phyloP scores from a whole-genome alignment of 2,329 filamentous ascomycete genomes.

The Nannizzia gypsea region DNA sequence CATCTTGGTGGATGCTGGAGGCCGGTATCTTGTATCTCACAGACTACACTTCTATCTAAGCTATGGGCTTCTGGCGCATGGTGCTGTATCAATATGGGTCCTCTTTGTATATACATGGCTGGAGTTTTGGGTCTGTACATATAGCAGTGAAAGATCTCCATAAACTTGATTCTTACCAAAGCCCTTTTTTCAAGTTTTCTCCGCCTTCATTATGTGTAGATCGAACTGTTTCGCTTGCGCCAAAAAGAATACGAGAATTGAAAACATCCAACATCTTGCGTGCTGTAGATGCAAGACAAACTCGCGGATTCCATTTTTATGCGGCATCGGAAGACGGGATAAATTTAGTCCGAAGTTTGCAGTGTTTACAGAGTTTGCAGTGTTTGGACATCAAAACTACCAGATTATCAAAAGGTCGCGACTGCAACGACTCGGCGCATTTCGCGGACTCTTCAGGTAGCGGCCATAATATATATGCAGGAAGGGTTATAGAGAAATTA shows the following conservation, averaged over 20 bases:
- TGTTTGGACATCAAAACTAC: not conserved
- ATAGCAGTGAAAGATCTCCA: not conserved
- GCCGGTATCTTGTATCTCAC: not conserved
- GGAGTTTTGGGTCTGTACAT: not conserved
- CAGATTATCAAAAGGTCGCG: not conserved
- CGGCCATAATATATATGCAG: not conserved
- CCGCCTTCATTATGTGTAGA: no score
- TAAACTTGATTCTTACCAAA: no score
- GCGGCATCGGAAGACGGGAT: no score
- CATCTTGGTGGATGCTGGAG: conserved; percentile 27
- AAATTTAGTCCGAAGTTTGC: not conserved
- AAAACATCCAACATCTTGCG: no score
- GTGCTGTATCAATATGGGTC: not conserved
- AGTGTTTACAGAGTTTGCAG: not conserved
- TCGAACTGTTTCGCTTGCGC: no score
- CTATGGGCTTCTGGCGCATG: not conserved
- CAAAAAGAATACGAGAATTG: no score
- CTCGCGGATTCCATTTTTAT: no score
- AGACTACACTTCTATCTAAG: not conserved
- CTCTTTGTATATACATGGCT: not conserved
- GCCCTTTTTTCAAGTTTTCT: no score
- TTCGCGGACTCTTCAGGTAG: no score
- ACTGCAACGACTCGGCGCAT: no score
- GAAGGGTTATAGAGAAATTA: no score
- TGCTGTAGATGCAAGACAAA: no score